phyloP scores from a whole-genome alignment of 495 filamentous ascomycete genomes.

The Aspergillus cavernicola region DNA sequence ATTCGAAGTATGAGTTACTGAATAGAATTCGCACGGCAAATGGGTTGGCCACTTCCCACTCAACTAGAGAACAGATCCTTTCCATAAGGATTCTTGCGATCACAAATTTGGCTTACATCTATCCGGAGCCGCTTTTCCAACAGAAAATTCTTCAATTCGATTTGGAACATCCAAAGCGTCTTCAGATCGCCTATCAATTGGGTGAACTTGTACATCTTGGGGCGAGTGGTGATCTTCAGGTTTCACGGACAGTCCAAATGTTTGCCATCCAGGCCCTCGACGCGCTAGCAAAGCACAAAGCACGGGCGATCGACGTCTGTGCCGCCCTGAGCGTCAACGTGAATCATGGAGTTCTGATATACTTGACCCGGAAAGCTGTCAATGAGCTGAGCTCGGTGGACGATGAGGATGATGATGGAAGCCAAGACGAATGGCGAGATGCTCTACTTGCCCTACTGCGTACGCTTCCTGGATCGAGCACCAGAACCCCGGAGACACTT shows the following conservation, averaged over 20 bases:
- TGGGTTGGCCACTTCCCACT: constrained; percentile 61
- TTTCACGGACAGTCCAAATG: constrained; percentile 76
- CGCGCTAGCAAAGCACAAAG: constrained; percentile 72
- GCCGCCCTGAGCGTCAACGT: constrained; percentile 87
- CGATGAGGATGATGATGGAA: constrained; percentile 52
- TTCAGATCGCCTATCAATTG: constrained; percentile 89
- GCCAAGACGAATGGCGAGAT: constrained; percentile 83
- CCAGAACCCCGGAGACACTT: constrained; percentile 67
- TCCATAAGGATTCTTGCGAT: constrained; percentile 80
- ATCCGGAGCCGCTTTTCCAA: constrained; percentile 71
- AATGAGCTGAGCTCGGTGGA: constrained; percentile 67
- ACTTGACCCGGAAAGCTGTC: constrained; percentile 84
- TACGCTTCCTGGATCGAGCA: constrained; percentile 64
- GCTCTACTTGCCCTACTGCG: constrained; percentile 77
- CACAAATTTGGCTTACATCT: constrained; percentile 88
- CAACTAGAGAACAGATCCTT: constrained; percentile 70
- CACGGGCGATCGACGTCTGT: constrained; percentile 74
- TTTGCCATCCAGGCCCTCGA: constrained; percentile 77
- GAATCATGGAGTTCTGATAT: constrained; percentile 94
- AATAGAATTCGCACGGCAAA: constrained; percentile 77
- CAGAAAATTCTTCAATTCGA: constrained; percentile 85
- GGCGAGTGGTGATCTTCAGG: constrained; percentile 58
- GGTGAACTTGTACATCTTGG: constrained; percentile 80
- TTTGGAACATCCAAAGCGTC: constrained; percentile 81
- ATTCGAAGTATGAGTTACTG: constrained; percentile 80